These are phyloP conservation scores for Passiflora organensis DNA, from an alignment of 345 rosid genomes.

Conservation along the genomic window DNA sequence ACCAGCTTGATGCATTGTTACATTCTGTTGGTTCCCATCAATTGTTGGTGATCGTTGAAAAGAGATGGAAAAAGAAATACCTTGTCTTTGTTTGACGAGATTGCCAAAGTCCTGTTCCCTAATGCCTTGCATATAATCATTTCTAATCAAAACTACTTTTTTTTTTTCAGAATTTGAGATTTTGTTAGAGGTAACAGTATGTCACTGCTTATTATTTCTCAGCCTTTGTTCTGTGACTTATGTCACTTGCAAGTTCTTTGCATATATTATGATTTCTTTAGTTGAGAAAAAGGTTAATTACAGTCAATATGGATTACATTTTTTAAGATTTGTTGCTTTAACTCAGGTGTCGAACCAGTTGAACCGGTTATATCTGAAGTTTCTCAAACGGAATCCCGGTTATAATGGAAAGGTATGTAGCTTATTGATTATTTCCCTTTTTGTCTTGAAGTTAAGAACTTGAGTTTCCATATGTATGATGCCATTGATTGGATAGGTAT, in stretches of 20 bases:
- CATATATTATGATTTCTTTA: background rate
- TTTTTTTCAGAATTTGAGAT: too few species aligned
- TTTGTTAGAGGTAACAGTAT: too few species aligned
- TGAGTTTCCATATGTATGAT: background rate
- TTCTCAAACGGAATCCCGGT: constrained; percentile 79
- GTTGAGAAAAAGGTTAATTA: background rate
- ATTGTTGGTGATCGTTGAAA: too few species aligned
- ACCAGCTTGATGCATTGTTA: too few species aligned
- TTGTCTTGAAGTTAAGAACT: constrained; percentile 15
- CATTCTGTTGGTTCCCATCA: too few species aligned
- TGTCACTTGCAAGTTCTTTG: background rate
- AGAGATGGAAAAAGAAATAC: too few species aligned
- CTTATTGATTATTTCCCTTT: constrained; percentile 8
- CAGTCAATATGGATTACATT: too few species aligned
- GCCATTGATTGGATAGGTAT: constrained; percentile 44
- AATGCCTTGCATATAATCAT: too few species aligned
- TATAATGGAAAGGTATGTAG: constrained; percentile 86
- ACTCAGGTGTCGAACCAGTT: constrained; percentile 88
- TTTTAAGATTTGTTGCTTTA: constrained; percentile 13
- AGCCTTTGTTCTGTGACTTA: background rate
- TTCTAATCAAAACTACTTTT: too few species aligned
- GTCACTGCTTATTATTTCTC: too few species aligned
- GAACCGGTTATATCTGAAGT: constrained; percentile 67
- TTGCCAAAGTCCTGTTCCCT: too few species aligned
- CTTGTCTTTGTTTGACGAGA: too few species aligned